Evolutionary conservation across 257 asterid species (phyloP).

Genomic region (Plantago ovata): DNA sequence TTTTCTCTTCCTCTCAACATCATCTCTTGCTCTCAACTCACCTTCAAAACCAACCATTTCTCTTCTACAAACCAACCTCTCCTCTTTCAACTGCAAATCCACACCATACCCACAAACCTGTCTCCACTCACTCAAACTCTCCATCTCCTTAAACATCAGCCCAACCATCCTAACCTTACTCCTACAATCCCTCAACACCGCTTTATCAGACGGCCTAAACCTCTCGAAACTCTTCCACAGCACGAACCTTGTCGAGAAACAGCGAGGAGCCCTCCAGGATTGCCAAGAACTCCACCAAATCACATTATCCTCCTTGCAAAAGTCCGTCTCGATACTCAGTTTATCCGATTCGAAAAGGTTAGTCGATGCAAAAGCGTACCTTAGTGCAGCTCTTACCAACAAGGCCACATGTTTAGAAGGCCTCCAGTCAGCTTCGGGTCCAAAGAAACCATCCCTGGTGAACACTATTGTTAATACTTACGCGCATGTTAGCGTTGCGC

Average conservation of each 20-base stretch:
- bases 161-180: slow-evolving; percentile 51
- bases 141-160: slow-evolving; percentile 46
- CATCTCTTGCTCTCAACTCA: slow-evolving; percentile 16
- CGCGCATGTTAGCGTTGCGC: slow-evolving; percentile 56
- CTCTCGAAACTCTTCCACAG: slow-evolving; percentile 44
- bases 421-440: slow-evolving; percentile 49
- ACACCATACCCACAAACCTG: slow-evolving; percentile 67
- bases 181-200: slow-evolving; percentile 55
- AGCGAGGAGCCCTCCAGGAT: slow-evolving; percentile 62
- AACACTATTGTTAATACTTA: slow-evolving; percentile 37
- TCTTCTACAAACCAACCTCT: slow-evolving; percentile 19
- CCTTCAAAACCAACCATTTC: slow-evolving; percentile 28
- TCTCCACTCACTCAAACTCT: slow-evolving; percentile 48
- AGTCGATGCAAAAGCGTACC: slow-evolving; percentile 54
- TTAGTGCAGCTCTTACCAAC: slow-evolving; percentile 78
- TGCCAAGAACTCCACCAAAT: slow-evolving; percentile 67
- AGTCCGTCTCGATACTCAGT: slow-evolving; percentile 35
- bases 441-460: slow-evolving; percentile 42
- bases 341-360: slow-evolving; percentile 23
- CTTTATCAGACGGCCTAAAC: slow-evolving; percentile 43
- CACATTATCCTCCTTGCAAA: slow-evolving; percentile 46
- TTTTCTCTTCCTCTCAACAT: slow-evolving; percentile 26
- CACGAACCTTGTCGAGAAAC: slow-evolving; percentile 51
- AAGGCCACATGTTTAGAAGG: slow-evolving; percentile 74
- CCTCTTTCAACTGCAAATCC: slow-evolving; percentile 49